Conservation (phyloP, 352 stramenopile genomes). For the Labyrinthula sp. region DNA sequence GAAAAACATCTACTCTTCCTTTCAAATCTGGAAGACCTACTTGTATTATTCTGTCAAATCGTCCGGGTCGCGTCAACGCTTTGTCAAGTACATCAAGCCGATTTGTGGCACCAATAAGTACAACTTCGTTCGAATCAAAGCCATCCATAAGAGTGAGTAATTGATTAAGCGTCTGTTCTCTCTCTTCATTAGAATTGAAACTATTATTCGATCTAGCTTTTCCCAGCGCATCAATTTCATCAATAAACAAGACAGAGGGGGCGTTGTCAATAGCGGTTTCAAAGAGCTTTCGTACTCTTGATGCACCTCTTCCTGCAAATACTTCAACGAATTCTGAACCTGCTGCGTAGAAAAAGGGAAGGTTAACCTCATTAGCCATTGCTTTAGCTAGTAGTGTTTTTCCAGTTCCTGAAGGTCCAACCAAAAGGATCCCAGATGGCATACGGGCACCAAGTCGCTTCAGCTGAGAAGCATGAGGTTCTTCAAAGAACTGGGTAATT, state of each 20-base stretch:
- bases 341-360: slow-evolving; percentile 70
- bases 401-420: slow-evolving; percentile 75
- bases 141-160: slow-evolving; percentile 60
- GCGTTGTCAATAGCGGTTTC: slow-evolving; percentile 74
- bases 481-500: too few species aligned
- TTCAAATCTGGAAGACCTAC: slow-evolving; percentile 89
- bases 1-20: slow-evolving; percentile 83
- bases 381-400: slow-evolving; percentile 80
- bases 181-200: slow-evolving; percentile 76
- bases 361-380: slow-evolving; percentile 65
- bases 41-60: slow-evolving; percentile 88
- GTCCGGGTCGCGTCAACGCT: slow-evolving; percentile 72
- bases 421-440: slow-evolving; percentile 77
- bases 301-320: slow-evolving; percentile 56
- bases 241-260: slow-evolving; percentile 78
- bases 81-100: slow-evolving; percentile 82
- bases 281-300: slow-evolving; percentile 64
- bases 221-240: slow-evolving; percentile 91
- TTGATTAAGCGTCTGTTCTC: slow-evolving; percentile 78
- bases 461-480: too few species aligned
- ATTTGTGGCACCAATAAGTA: slow-evolving; percentile 93
- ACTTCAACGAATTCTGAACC: slow-evolving; percentile 58
- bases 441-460: slow-evolving; percentile 72
- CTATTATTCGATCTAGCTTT: slow-evolving; percentile 51
- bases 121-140: slow-evolving; percentile 87